phyloP scores from a whole-genome alignment of 306 rosid species.

The Elaeagnus macrophylla region DNA sequence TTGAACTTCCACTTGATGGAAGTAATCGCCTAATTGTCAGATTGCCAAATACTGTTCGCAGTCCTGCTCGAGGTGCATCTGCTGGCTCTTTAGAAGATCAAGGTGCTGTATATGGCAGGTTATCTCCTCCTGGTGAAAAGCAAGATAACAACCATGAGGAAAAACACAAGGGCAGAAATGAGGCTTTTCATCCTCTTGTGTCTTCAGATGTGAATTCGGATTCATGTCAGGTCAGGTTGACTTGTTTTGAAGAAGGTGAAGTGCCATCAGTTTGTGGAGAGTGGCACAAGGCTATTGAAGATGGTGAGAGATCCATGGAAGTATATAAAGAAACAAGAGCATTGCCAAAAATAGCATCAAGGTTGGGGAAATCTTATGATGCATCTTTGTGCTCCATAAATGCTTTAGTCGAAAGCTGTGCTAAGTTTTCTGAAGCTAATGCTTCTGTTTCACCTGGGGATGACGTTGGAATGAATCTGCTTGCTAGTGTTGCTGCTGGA shows the following conservation, averaged over 20 bases:
- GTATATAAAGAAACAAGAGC: constrained; percentile 34
- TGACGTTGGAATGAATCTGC: constrained; percentile 76
- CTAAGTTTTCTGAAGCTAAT: constrained; percentile 56
- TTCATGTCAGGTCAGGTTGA: constrained; percentile 31
- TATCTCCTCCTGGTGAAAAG: constrained; percentile 58
- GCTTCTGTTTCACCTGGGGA: constrained; percentile 46
- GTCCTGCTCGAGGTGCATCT: constrained; percentile 54
- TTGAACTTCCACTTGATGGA: constrained; percentile 40
- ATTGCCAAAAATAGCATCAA: constrained; percentile 39
- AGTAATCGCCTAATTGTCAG: constrained; percentile 54
- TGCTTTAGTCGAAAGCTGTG: constrained; percentile 83
- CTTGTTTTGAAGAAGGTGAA: constrained; percentile 45
- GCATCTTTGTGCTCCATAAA: constrained; percentile 67
- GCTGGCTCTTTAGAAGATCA: constrained; percentile 63
- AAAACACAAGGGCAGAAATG: constrained; percentile 40
- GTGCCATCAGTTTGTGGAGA: constrained; percentile 37
- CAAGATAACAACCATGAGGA: constrained; percentile 47
- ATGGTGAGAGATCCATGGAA: constrained; percentile 33
- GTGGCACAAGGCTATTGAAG: constrained; percentile 35
- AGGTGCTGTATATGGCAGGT: constrained; percentile 34
- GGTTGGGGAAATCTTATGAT: constrained; percentile 44
- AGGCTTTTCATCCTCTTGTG: constrained; percentile 35
- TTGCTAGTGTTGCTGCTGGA: constrained; percentile 81
- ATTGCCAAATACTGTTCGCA: constrained; percentile 57
- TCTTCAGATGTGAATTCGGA: constrained; percentile 40